Conservation (phyloP, 2,329 filamentous ascomycete genomes). For the Monosporascus sp. region DNA sequence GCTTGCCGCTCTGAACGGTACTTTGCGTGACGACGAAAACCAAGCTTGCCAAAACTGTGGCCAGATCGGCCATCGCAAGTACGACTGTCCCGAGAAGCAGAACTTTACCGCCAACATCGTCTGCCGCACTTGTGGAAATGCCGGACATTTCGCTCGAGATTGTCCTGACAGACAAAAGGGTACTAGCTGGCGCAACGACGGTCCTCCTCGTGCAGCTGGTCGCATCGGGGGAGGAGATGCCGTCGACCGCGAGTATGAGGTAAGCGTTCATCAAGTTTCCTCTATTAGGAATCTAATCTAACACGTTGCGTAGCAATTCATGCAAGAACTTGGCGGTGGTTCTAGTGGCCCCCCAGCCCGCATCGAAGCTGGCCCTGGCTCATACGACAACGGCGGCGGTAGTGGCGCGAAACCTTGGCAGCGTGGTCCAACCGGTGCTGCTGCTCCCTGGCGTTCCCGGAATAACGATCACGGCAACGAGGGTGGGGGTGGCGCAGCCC, state of each 20-base stretch:
- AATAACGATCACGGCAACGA: slow-evolving; percentile 48
- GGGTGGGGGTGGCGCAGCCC: slow-evolving; percentile 44
- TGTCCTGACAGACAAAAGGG: slow-evolving; percentile 93
- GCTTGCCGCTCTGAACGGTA: slow-evolving; percentile 96
- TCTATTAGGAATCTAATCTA: slow-evolving; percentile 27
- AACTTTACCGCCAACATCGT: slow-evolving; percentile 99
- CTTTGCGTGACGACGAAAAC: slow-evolving; percentile 96
- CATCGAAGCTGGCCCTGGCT: slow-evolving; percentile 78
- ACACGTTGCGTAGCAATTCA: slow-evolving; percentile 66
- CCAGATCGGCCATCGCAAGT: slow-evolving; percentile 97
- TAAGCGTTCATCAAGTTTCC: slow-evolving; percentile 38
- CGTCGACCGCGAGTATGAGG: slow-evolving; percentile 92
- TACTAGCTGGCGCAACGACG: slow-evolving; percentile 82
- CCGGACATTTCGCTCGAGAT: slow-evolving; percentile 96
- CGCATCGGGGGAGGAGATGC: slow-evolving; percentile 73
- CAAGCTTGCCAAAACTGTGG: slow-evolving; percentile 99
- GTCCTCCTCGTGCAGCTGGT: slow-evolving; percentile 50
- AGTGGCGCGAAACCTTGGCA: slow-evolving; percentile 78
- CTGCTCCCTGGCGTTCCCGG: slow-evolving; percentile 71
- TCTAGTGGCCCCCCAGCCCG: slow-evolving; percentile 63
- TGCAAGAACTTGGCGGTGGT: slow-evolving; percentile 90
- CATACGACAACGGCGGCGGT: slow-evolving; percentile 49
- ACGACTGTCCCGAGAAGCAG: slow-evolving; percentile 94
- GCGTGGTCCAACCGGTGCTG: slow-evolving; percentile 73
- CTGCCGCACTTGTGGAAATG: slow-evolving; percentile 95